These are phyloP conservation scores for Colletotrichum trifolii DNA, from an alignment of 2,329 filamentous ascomycete genomes.

Conservation along the genomic window DNA sequence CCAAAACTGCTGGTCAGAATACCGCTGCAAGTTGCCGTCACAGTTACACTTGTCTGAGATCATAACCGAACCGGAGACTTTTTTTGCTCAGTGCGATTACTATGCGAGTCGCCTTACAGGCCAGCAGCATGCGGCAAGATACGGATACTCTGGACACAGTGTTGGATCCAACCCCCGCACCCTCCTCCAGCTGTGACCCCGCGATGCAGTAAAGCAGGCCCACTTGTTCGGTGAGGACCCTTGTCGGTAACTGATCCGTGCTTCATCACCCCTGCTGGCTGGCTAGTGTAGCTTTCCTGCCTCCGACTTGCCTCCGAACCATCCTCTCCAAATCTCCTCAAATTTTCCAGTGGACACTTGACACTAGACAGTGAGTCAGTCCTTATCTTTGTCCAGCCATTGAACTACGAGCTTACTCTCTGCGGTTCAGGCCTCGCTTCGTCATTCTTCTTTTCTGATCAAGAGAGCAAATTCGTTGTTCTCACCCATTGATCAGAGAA, in stretches of 20 bases:
- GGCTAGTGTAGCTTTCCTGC: constrained; percentile 22
- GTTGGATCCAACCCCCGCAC: constrained; percentile 29
- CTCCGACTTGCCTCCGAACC: constrained; percentile 36
- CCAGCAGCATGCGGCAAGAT: not conserved
- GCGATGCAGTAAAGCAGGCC: constrained; percentile 26
- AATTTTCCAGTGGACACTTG: constrained; percentile 36
- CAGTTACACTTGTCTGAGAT: not conserved
- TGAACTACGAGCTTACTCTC: constrained; percentile 24
- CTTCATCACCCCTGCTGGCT: constrained; percentile 28
- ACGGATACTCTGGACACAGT: constrained; percentile 19
- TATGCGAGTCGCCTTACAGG: constrained; percentile 5
- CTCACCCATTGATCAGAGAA: constrained; percentile 36
- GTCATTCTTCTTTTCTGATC: constrained; percentile 29
- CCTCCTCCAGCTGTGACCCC: constrained; percentile 27
- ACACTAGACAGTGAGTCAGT: constrained; percentile 34
- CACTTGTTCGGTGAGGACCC: constrained; percentile 28
- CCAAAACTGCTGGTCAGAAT: not conserved
- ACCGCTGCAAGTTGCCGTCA: not conserved
- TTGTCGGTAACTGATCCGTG: constrained; percentile 34
- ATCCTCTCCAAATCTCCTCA: constrained; percentile 35
- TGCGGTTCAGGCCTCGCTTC: constrained; percentile 19
- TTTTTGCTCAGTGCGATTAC: constrained; percentile 9
- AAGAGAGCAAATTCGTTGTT: constrained; percentile 35
- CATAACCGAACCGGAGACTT: constrained; percentile 1
- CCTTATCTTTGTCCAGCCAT: constrained; percentile 23